Evolutionary conservation across 208 protist genomes (phyloP), one percentile per base, ranked within the genome.

Genomic region (Crithidia fasciculata): DNA sequence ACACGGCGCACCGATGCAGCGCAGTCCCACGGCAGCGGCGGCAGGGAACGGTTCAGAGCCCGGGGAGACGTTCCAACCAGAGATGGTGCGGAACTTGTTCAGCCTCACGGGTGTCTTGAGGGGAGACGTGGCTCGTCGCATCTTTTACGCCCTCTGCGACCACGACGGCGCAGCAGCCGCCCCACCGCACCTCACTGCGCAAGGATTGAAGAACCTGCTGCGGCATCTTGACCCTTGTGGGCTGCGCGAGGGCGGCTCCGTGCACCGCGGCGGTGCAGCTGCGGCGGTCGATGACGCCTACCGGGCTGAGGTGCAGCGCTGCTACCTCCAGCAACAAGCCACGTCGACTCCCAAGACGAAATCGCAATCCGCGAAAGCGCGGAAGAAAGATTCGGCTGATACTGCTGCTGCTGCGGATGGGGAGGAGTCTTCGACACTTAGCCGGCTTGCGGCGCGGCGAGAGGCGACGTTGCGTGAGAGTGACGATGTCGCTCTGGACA

Each of bases 31-130:
- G 7, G 45, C 45, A 49, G 12, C 7, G 7, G 45, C 45, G 12
- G 7, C 45, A 49, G 45, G 45, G 9, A 13, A n/a, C 37, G 9
- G 54, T 0, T 13, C 58, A 7, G 36, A 64, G 19, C 43, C 40
- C 3, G 18, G 9, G 9, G 40, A 49, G 37, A 4, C 43, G 12
- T 79, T 83, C 69, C 41, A 82, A 3, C 56, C 63, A 4, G 65
- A 62, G 12, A 60, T 87, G 50, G 70, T 87, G 41, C 40, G 60
- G 12, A 57, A 84, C 0, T 71, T 90, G 7, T 81, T 87, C 50
- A 80, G 72, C 12, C 72, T 81, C n/a, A 49, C 61, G 15, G 85
- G 85, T 5, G 72, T 76, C 1, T 69, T 90, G 18, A 70, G 82
- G 63, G 82, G 87, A 41, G 56, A 56, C 13, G 61, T 76, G 41